A percentile compares a stretch with the other conserved stretches of the same genome.
Conservation (phyloP, 352 stramenopile genomes). For the Blastocystis sp. region DNA sequence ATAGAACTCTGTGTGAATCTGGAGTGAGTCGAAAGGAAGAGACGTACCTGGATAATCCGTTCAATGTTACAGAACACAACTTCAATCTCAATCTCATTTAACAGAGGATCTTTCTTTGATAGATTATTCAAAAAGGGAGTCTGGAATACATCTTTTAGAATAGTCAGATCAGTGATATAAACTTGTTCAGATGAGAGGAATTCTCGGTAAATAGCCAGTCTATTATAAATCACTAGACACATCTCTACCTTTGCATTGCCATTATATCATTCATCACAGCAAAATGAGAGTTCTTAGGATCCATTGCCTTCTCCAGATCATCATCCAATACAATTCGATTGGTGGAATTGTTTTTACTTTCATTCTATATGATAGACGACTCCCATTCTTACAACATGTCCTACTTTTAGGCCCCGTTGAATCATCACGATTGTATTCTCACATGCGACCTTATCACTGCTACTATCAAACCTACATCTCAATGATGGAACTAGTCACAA, state of each 20-base stretch:
- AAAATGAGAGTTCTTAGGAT: background rate
- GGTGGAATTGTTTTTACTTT: background rate
- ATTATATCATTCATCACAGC: background rate
- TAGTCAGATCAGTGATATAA: slow-evolving; percentile 14
- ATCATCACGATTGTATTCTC: slow-evolving; percentile 37
- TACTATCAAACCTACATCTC: background rate
- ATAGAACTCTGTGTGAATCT: slow-evolving; percentile 45
- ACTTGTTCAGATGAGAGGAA: background rate
- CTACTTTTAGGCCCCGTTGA: background rate
- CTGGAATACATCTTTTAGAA: slow-evolving; percentile 2
- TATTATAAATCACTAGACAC: background rate
- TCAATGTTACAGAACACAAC: slow-evolving; percentile 20
- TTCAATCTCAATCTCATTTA: slow-evolving; percentile 5
- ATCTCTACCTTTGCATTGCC: slow-evolving; percentile 38
- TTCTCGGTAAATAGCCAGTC: slow-evolving; percentile 39
- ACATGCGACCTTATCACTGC: slow-evolving; percentile 10
- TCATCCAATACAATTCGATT: background rate
- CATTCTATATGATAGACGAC: background rate
- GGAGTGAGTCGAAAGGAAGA: background rate
- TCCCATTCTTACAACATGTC: background rate
- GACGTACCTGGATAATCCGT: background rate
- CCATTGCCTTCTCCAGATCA: background rate
- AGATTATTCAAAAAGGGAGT: background rate
- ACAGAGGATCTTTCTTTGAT: background rate
- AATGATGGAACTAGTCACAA: background rate